Conservation (phyloP, 352 stramenopile species). For the Phytopythium helicoides region DNA sequence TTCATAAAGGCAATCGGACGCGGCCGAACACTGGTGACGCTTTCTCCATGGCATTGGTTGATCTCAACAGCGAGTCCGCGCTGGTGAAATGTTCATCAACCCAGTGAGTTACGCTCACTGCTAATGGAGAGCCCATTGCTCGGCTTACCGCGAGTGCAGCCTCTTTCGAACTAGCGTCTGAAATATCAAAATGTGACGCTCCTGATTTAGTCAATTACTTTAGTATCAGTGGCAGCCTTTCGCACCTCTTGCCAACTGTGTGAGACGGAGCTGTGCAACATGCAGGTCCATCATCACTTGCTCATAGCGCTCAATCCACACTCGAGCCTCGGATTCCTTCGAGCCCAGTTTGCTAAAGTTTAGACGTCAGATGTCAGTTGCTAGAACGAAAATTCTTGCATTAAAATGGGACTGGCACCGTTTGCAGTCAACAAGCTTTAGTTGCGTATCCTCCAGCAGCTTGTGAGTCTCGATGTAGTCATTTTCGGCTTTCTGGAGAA, state of each 20-base stretch:
- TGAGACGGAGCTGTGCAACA: constrained; percentile 65
- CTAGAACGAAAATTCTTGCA: no score
- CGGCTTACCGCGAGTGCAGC: constrained; percentile 43
- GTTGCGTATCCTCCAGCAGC: constrained; percentile 62
- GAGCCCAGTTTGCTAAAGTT: constrained; percentile 34
- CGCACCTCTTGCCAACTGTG: constrained; percentile 60
- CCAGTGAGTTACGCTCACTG: no score
- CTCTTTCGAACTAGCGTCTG: constrained; percentile 70
- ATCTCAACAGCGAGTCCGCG: constrained; percentile 55
- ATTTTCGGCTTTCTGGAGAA: constrained; percentile 74
- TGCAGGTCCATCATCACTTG: constrained; percentile 86
- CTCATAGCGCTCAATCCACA: constrained; percentile 82
- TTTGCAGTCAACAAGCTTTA: constrained; percentile 69
- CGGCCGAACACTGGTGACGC: constrained; percentile 31
- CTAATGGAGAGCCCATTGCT: no score
- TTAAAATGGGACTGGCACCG: constrained; percentile 36
- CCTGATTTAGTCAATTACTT: not conserved
- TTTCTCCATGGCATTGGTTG: constrained; percentile 16
- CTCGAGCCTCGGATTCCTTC: constrained; percentile 51
- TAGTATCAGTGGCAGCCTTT: not conserved
- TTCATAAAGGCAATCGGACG: constrained; percentile 41
- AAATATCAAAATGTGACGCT: not conserved
- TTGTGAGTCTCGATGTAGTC: constrained; percentile 66
- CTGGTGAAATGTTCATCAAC: constrained; percentile 16
- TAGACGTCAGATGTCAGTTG: no score